Evolutionary conservation across 345 rosid species (phyloP).

Genomic region (Lenwebbia sp.): DNA sequence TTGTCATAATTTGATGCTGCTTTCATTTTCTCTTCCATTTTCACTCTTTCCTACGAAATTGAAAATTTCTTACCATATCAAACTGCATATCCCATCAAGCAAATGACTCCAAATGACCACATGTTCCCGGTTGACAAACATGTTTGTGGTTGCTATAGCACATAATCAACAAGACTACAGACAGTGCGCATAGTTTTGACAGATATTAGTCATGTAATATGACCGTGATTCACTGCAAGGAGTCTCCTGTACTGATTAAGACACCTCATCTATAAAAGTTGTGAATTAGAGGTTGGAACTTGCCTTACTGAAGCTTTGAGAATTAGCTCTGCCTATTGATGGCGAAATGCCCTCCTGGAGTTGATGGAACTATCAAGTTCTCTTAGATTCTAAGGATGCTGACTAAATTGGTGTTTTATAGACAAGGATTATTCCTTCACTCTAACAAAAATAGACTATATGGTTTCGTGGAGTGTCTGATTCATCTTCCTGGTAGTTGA

Average conservation of each 20-base stretch:
- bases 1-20: slow-evolving; percentile 20
- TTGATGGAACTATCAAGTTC: neutral
- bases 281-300: neutral
- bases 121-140: neutral
- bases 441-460: neutral
- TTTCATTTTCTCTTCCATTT: neutral
- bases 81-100: neutral
- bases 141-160: slow-evolving; percentile 1
- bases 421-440: neutral
- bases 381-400: neutral
- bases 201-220: neutral
- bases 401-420: neutral
- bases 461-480: neutral
- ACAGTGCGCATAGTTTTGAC: neutral
- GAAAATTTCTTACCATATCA: neutral
- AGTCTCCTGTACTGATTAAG: neutral
- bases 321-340: neutral
- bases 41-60: neutral
- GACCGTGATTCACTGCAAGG: neutral
- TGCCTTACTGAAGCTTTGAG: neutral
- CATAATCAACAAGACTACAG: neutral
- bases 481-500: neutral
- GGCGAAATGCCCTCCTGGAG: neutral
- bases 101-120: neutral
- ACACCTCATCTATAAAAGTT: neutral